Conservation (phyloP, 2,329 filamentous ascomycete genomes). For the Cryphonectria nitschkei region DNA sequence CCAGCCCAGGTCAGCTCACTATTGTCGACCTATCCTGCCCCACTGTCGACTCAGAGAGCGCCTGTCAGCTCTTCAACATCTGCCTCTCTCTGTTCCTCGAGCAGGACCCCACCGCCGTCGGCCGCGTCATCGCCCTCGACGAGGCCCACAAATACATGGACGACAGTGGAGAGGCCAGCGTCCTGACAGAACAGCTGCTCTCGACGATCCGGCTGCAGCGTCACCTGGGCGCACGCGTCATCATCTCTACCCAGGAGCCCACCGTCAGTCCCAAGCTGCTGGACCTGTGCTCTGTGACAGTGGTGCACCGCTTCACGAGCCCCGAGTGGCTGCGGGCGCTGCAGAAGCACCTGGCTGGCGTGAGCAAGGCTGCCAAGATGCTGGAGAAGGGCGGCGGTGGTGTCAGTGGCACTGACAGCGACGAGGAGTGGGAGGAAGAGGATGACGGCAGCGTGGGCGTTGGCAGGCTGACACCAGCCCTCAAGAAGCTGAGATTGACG, state of each 20-base stretch:
- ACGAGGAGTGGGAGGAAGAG: neutral
- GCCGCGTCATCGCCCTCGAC: constrained; percentile 70
- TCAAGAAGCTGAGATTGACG: constrained; percentile 19
- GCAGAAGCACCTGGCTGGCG: constrained; percentile 37
- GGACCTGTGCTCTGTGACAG: constrained; percentile 71
- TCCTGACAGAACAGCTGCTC: constrained; percentile 65
- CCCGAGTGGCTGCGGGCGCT: constrained; percentile 40
- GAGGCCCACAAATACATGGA: constrained; percentile 81
- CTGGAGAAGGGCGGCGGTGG: constrained; percentile 26
- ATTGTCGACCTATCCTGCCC: constrained; percentile 70
- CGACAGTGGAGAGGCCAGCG: constrained; percentile 54
- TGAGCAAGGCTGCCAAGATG: constrained; percentile 31
- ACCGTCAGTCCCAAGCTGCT: constrained; percentile 70
- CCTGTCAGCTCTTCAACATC: constrained; percentile 75
- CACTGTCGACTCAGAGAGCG: constrained; percentile 67
- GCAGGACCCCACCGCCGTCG: constrained; percentile 46
- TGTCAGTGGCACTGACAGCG: constrained; percentile 14
- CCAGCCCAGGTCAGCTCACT: constrained; percentile 40
- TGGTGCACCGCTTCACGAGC: constrained; percentile 70
- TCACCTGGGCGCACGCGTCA: constrained; percentile 66
- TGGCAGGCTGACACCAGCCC: constrained; percentile 8
- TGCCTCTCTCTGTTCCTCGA: constrained; percentile 69
- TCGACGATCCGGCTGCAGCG: constrained; percentile 70
- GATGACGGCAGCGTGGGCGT: neutral
- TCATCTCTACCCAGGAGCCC: constrained; percentile 80